Base-by-base conservation (phyloP, 306 rosid genomes). In the Senna tora region DNA sequence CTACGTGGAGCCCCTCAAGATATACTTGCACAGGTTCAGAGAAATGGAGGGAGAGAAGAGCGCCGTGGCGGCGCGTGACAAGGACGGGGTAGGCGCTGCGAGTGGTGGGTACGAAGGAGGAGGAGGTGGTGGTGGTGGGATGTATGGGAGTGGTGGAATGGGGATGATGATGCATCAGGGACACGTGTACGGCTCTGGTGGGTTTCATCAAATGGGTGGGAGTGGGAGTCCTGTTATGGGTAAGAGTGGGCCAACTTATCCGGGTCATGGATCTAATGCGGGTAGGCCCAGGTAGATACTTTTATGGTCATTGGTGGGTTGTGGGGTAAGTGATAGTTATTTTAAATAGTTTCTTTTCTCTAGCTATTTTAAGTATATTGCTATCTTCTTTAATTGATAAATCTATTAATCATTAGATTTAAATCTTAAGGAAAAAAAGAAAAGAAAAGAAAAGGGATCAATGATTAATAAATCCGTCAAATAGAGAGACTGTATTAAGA, bases 31-130 rank as follows among this genome's bases (percentile, higher is more conserved):
- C 67, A 78, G 87, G 65, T 87, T 82, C 8, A 78, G 92, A 21
- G 92, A 87, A 57, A 81, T 81, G 79, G 92, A 87, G 38, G 92
- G 89, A 2, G 92, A 87, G 77, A 87, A 83, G 81, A 85, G 46
- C 25, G 46, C 42, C 9, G 58, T 69, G 82, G 78, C 45, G 9
- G 81, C 80, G 47, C 87, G 88, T 74, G 92, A 87, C 5, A 86
- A 71, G 77, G 91, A 86, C 53, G 36, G 70, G 1, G 83, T 77
- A 13, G 71, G 59, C 7, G 57, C 54, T 54, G 25, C 10, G 16
- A 67, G 39, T 36, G 39, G 39, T 36, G 79, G 61, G 47, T 81
- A 14, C 16, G 80, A 63, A n/a, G 38, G 53, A 6, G 79, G 85
- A 0, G 73, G 70, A 1, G 69, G 75, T n/a, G 38, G 53, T 9